Evolutionary conservation across 768 basidiomycete genomes (phyloP).

Genomic region (Podaxis sp.): DNA sequence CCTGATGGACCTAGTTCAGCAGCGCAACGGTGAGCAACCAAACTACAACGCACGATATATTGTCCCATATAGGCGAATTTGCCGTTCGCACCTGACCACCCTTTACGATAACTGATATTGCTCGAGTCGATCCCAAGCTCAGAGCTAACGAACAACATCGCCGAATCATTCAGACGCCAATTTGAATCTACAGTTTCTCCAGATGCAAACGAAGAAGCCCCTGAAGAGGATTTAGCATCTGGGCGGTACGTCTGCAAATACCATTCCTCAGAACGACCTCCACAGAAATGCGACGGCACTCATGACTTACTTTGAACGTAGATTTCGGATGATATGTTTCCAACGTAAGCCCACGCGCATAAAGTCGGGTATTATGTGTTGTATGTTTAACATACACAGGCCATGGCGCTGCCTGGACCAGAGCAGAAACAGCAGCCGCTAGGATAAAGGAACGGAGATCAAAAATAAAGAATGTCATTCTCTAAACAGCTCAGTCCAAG

Average conservation of each 20-base stretch:
- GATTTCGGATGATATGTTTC: conserved; percentile 20
- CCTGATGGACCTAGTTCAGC: conserved; percentile 8
- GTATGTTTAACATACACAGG: conserved; percentile 15
- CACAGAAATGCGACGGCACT: not conserved
- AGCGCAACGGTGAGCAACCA: not conserved
- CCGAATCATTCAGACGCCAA: not conserved
- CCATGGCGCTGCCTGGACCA: conserved; percentile 17
- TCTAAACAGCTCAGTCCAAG: not conserved
- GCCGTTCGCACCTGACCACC: not conserved
- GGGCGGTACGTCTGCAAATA: not conserved
- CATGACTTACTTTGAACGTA: conserved; percentile 19
- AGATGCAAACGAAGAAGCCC: not conserved
- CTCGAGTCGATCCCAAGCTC: not conserved
- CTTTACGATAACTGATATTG: not conserved
- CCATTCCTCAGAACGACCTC: not conserved
- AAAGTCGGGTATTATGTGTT: conserved; percentile 16
- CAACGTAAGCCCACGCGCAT: conserved; percentile 16
- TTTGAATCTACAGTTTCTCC: not conserved
- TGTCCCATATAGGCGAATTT: not conserved
- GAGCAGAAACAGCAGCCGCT: not conserved
- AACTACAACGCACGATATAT: not conserved
- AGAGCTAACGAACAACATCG: not conserved
- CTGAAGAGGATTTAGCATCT: not conserved
- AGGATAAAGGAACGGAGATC: conserved; percentile 5
- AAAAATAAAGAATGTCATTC: not conserved